A percentile compares a stretch with the other conserved stretches of the same genome.
phyloP scores from a whole-genome alignment of 2,329 filamentous ascomycete species.

The Pleurostoma richardsiae region DNA sequence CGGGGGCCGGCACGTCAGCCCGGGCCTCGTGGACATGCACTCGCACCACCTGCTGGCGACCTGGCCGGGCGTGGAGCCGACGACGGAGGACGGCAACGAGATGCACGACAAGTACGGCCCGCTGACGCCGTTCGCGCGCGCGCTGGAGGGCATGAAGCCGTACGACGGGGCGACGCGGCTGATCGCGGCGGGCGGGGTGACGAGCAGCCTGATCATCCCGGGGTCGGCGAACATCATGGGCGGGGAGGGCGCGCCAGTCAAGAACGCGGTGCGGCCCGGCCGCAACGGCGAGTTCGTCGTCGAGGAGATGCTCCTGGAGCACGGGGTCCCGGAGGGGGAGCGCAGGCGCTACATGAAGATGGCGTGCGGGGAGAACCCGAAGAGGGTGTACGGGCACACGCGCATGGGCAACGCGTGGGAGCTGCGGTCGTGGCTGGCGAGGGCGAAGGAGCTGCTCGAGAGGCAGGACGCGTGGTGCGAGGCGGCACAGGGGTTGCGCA shows the following conservation, averaged over 20 bases:
- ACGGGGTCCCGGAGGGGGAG: constrained; percentile 23
- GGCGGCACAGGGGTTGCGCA: constrained; percentile 9
- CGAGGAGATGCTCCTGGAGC: constrained; percentile 34
- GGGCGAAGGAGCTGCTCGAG: constrained; percentile 25
- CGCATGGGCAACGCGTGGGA: constrained; percentile 33
- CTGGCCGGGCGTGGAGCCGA: constrained; percentile 24
- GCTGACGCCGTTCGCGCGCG: constrained; percentile 29
- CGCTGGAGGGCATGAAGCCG: constrained; percentile 33
- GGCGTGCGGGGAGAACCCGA: constrained; percentile 41
- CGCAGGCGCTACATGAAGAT: constrained; percentile 37
- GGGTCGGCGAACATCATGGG: constrained; percentile 38
- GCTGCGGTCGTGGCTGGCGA: constrained; percentile 30
- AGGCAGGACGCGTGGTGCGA: constrained; percentile 25
- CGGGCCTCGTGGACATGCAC: constrained; percentile 40
- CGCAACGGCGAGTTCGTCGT: constrained; percentile 28
- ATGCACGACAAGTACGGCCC: constrained; percentile 22
- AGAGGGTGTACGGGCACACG: constrained; percentile 26
- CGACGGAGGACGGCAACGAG: constrained; percentile 30
- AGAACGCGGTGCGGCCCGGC: constrained; percentile 29
- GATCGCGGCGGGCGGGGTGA: constrained; percentile 37
- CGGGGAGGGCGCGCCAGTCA: constrained; percentile 36
- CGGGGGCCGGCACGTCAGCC: constrained; percentile 32
- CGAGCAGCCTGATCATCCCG: constrained; percentile 37
- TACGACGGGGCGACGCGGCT: constrained; percentile 29
- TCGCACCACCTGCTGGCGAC: constrained; percentile 30